A percentile compares a stretch with the other conserved stretches of the same genome.
Conservation (phyloP, 1,139 yeast genomes). For the Debaryomyces udenii region DNA sequence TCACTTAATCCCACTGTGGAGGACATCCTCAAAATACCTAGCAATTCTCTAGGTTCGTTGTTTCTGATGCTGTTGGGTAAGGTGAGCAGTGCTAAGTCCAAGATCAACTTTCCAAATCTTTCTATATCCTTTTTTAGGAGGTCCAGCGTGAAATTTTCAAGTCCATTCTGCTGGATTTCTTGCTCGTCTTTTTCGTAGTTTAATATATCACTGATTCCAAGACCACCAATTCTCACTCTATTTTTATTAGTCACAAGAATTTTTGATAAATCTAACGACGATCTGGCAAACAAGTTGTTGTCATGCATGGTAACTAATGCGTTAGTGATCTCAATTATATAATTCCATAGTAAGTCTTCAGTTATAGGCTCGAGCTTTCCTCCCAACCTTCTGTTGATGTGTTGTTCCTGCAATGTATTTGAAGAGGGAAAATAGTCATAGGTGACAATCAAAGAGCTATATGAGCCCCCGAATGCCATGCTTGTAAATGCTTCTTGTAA, state of each 20-base stretch:
- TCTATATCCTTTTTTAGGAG: slow-evolving; percentile 57
- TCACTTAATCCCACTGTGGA: slow-evolving; percentile 23
- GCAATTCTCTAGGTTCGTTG: slow-evolving; percentile 13
- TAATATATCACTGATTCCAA: slow-evolving; percentile 74
- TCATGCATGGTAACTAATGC: slow-evolving; percentile 69
- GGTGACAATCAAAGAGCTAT: slow-evolving; percentile 44
- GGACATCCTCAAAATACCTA: slow-evolving; percentile 21
- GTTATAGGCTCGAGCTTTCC: slow-evolving; percentile 51
- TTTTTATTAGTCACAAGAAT: slow-evolving; percentile 73
- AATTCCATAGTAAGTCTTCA: slow-evolving; percentile 73
- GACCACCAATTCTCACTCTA: slow-evolving; percentile 69
- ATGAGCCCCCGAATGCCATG: slow-evolving; percentile 76
- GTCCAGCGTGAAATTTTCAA: slow-evolving; percentile 16
- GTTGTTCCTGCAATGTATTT: slow-evolving; percentile 36
- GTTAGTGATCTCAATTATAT: slow-evolving; percentile 70
- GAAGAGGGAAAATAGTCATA: slow-evolving; percentile 48
- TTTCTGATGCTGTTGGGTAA: slow-evolving; percentile 33
- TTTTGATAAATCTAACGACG: slow-evolving; percentile 62
- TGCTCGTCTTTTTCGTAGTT: slow-evolving; percentile 40
- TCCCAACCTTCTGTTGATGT: slow-evolving; percentile 34
- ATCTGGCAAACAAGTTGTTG: slow-evolving; percentile 62
- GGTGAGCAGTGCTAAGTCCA: slow-evolving; percentile 54
- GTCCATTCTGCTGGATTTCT: slow-evolving; percentile 16
- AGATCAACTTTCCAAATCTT: slow-evolving; percentile 59
- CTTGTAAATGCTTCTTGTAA: slow-evolving; percentile 86